Evolutionary conservation across 129 eudicot genomes (phyloP), one percentile per base, ranked within the genome.

Genomic region (Smallanthus sonchifolius): DNA sequence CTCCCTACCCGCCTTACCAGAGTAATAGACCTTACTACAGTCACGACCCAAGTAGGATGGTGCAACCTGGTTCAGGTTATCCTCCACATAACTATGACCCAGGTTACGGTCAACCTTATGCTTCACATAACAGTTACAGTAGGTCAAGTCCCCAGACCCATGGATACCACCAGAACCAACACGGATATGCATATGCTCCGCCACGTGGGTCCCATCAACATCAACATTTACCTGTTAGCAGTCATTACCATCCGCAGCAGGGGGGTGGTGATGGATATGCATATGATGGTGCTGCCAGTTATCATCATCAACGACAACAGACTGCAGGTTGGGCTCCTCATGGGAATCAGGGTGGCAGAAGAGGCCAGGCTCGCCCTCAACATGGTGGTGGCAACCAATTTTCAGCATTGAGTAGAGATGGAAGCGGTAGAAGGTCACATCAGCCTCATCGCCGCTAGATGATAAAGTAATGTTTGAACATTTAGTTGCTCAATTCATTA

Each of bases 361-460:
- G 78, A 72, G 83, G 83, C 57, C 76, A 84, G 59, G 73, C 54
- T 55, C 81, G 73, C 10, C 85, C 89, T 17, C 90, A 85, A 74
- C 96, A 75, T 5, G 62, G 83, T 2, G 87, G 83, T 2, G 86
- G 96, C 44, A 92, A 89, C 78, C 92, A 86, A 3, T 92, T 77
- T 77, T 83, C 98, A 13, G 92, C 92, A 13, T 84, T 90, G 74
- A 86, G 71, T 65, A 81, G 89, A 61, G 9, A 88, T 77, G 49
- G 84, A 72, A 6, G 62, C 38, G 47, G 70, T 35, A 74, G 67
- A 56, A 56, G 81, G 17, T 17, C 71, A 39, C 71, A 66, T 39
- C 71, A 66, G 34, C 63, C 48, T 69, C 60, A 84, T 72, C 85
- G 80, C 47, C 76, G 88, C 8, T 89, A 89, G 73, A 77, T n/a